Conservation (phyloP, 2,329 filamentous ascomycete species). For the Podosphaera xanthii region DNA sequence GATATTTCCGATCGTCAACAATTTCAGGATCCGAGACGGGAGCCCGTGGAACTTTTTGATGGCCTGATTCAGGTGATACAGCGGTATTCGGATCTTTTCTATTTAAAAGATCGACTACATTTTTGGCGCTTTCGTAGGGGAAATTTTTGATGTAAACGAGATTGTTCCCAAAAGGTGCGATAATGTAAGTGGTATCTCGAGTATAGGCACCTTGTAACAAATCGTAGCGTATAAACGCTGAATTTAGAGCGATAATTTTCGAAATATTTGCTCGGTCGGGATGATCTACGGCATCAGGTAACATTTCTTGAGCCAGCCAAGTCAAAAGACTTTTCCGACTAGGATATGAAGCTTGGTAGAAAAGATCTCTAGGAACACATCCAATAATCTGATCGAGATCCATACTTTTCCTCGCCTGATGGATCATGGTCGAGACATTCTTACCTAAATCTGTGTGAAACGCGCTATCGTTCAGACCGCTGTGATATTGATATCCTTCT, state of each 20-base stretch:
- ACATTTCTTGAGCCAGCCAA: conserved; percentile 53
- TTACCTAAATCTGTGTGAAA: conserved; percentile 58
- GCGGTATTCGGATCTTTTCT: conserved; percentile 24
- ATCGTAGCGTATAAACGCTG: conserved; percentile 81
- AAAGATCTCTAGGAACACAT: conserved; percentile 62
- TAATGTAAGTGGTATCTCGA: conserved; percentile 59
- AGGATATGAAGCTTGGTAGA: conserved; percentile 60
- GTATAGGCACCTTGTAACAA: conserved; percentile 87
- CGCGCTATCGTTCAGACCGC: conserved; percentile 41
- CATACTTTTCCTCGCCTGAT: conserved; percentile 43
- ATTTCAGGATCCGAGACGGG: conserved; percentile 10
- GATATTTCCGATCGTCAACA: conserved; percentile 8
- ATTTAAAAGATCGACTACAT: conserved; percentile 40
- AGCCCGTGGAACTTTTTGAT: neutral
- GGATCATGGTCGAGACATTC: conserved; percentile 48
- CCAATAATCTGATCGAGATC: conserved; percentile 53
- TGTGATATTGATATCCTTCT: conserved; percentile 63
- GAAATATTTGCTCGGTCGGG: conserved; percentile 27
- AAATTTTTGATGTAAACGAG: conserved; percentile 62
- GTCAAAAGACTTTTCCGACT: conserved; percentile 54
- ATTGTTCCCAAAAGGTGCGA: conserved; percentile 69
- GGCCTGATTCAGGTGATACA: neutral
- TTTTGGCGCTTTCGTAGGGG: conserved; percentile 50
- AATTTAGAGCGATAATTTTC: conserved; percentile 61
- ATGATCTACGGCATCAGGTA: conserved; percentile 43